A percentile compares a stretch with the other conserved stretches of the same genome.
Evolutionary conservation across 805 yeast species (phyloP).

Genomic region (Debaryomyces castellii): DNA sequence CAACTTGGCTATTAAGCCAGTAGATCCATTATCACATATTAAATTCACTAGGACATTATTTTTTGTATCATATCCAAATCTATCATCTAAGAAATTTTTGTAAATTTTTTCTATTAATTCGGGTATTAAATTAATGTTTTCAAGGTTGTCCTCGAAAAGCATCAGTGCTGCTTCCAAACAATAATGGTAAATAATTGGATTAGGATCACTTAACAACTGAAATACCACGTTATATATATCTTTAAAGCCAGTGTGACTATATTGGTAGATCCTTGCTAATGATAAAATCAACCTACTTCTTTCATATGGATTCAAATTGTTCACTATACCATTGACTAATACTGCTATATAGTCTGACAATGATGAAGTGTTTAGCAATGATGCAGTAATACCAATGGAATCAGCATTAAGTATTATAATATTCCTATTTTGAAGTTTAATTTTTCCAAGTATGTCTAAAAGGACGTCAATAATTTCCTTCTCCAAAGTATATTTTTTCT

Average conservation of each 20-base stretch:
- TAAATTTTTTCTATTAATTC: slow-evolving; percentile 33
- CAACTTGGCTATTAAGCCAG: slow-evolving; percentile 21
- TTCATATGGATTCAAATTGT: slow-evolving; percentile 59
- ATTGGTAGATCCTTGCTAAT: slow-evolving; percentile 28
- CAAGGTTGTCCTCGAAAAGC: slow-evolving; percentile 55
- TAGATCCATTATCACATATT: slow-evolving; percentile 30
- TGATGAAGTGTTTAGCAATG: slow-evolving; percentile 23
- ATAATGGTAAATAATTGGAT: slow-evolving; percentile 79
- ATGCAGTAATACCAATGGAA: slow-evolving; percentile 51
- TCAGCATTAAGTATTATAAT: slow-evolving; percentile 53
- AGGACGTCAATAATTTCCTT: slow-evolving; percentile 42
- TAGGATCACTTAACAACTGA: slow-evolving; percentile 73
- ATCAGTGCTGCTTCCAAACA: slow-evolving; percentile 59
- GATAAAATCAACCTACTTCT: slow-evolving; percentile 44
- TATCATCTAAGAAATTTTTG: slow-evolving; percentile 33
- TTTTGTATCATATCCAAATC: slow-evolving; percentile 35
- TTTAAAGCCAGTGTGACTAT: slow-evolving; percentile 26
- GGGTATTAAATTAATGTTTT: slow-evolving; percentile 43
- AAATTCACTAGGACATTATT: slow-evolving; percentile 34
- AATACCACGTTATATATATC: slow-evolving; percentile 55
- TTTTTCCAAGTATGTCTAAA: slow-evolving; percentile 48
- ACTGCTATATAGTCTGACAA: slow-evolving; percentile 17
- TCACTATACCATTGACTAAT: slow-evolving; percentile 61
- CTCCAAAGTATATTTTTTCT: slow-evolving; percentile 21
- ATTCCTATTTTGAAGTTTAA: slow-evolving; percentile 38